phyloP scores from a whole-genome alignment of 305 asterid genomes.

The Fraxinus greggii region DNA sequence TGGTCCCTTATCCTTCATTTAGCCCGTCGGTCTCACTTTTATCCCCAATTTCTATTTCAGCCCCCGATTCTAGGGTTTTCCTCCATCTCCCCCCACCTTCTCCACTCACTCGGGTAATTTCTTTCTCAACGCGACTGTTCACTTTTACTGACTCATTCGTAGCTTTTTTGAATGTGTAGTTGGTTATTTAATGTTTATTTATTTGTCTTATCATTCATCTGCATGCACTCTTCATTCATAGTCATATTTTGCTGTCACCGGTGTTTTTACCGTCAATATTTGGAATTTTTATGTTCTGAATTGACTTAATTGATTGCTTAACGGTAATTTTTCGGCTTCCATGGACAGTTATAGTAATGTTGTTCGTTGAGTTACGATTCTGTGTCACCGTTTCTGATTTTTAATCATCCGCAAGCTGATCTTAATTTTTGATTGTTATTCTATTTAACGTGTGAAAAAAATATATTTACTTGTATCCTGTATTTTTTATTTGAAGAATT shows the following conservation, averaged over 20 bases:
- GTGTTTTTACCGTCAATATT: not conserved
- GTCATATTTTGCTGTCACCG: not conserved
- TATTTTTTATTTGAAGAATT: not conserved
- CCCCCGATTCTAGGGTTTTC: slow-evolving; percentile 60
- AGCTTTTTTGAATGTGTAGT: not conserved
- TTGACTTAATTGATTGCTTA: slow-evolving; percentile 1
- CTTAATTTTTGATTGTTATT: not conserved
- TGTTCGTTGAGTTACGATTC: not conserved
- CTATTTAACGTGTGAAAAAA: not conserved
- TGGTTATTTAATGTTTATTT: slow-evolving; percentile 8
- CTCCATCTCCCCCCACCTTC: slow-evolving; percentile 39
- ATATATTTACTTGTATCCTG: not conserved
- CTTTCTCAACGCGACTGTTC: slow-evolving; percentile 17
- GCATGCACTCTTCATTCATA: not conserved
- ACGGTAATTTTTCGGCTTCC: slow-evolving; percentile 6
- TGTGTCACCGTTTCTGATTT: not conserved
- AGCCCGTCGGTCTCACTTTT: not conserved
- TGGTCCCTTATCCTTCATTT: not conserved
- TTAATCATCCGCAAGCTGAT: slow-evolving; percentile 12
- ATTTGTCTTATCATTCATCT: not conserved
- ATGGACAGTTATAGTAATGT: slow-evolving; percentile 1
- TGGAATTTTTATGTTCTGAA: not conserved
- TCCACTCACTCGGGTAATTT: slow-evolving; percentile 34
- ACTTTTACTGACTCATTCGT: not conserved
- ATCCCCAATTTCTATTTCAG: slow-evolving; percentile 21